Percentiles rank a stretch among this genome's conserved stretches.
Conservation (phyloP, 1,139 yeast species). For the Sugiyamaella xylanicola region DNA sequence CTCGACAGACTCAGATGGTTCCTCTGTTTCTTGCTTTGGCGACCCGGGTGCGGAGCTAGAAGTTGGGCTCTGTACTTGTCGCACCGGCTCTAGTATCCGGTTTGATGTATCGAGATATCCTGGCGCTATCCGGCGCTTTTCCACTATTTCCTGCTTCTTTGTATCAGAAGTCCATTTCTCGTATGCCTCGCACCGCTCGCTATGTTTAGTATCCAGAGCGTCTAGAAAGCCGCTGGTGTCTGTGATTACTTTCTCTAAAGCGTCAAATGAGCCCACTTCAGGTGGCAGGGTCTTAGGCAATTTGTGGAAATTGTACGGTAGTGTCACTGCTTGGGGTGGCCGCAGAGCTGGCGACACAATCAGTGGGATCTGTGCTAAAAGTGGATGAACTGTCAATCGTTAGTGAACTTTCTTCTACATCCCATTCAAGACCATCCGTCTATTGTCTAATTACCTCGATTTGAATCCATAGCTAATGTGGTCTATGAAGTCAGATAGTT, state of each 20-base stretch:
- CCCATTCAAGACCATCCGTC: background rate
- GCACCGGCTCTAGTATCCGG: conserved; percentile 37
- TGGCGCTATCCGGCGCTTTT: conserved; percentile 46
- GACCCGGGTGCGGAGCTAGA: background rate
- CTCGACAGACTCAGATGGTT: conserved; percentile 10
- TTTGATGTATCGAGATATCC: conserved; percentile 46
- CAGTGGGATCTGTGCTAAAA: conserved; percentile 59
- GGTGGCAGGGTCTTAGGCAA: conserved; percentile 42
- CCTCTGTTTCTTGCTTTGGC: background rate
- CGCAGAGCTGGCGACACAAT: conserved; percentile 57
- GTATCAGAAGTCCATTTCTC: conserved; percentile 41
- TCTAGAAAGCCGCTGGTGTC: conserved; percentile 37
- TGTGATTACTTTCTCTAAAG: conserved; percentile 33
- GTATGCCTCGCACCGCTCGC: conserved; percentile 36
- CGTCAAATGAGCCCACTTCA: conserved; percentile 37
- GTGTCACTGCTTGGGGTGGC: conserved; percentile 60
- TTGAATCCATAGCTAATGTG: conserved; percentile 6
- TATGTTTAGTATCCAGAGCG: conserved; percentile 35
- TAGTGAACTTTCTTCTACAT: no score
- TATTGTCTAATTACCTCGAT: conserved; percentile 12
- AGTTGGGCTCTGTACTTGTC: conserved; percentile 15
- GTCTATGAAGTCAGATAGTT: background rate
- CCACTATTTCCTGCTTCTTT: conserved; percentile 34
- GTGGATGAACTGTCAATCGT: conserved; percentile 49
- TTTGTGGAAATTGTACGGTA: conserved; percentile 53